Evolutionary conservation across 441 rosid species (phyloP).

Genomic region (Gossypium davidsonii): DNA sequence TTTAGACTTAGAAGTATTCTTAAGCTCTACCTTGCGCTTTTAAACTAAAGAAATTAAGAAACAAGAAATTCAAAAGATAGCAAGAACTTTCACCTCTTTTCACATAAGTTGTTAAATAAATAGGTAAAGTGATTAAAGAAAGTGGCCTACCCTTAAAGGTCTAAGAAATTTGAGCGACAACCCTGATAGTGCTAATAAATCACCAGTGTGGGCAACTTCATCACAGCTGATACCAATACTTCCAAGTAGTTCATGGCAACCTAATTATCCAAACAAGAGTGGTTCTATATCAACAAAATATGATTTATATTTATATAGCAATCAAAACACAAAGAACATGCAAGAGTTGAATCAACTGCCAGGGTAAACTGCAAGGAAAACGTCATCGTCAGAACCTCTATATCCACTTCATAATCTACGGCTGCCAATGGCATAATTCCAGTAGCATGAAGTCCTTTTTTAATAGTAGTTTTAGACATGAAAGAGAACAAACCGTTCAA

Average conservation of each 20-base stretch:
- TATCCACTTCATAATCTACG: no score
- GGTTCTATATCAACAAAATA: background rate
- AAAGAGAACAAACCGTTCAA: background rate
- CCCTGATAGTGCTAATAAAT: conserved; percentile 55
- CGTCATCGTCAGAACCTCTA: background rate
- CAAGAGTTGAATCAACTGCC: conserved; percentile 1
- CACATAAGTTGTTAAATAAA: background rate
- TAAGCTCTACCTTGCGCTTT: background rate
- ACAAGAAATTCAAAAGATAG: background rate
- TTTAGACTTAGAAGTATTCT: background rate
- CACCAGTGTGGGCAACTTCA: conserved; percentile 53
- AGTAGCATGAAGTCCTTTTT: background rate
- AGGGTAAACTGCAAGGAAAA: background rate
- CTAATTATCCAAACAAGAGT: conserved; percentile 25
- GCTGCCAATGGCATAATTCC: background rate
- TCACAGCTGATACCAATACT: conserved; percentile 53
- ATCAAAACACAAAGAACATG: background rate
- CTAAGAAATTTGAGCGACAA: conserved; percentile 57
- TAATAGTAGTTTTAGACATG: background rate
- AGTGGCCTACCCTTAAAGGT: conserved; percentile 51
- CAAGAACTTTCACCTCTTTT: background rate
- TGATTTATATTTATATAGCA: background rate
- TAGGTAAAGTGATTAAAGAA: background rate
- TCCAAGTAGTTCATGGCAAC: conserved; percentile 63
- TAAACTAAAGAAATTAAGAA: background rate